These are phyloP conservation scores for Globisporangium cylindrosporum DNA, from an alignment of 352 stramenopile genomes.

Conservation along the genomic window DNA sequence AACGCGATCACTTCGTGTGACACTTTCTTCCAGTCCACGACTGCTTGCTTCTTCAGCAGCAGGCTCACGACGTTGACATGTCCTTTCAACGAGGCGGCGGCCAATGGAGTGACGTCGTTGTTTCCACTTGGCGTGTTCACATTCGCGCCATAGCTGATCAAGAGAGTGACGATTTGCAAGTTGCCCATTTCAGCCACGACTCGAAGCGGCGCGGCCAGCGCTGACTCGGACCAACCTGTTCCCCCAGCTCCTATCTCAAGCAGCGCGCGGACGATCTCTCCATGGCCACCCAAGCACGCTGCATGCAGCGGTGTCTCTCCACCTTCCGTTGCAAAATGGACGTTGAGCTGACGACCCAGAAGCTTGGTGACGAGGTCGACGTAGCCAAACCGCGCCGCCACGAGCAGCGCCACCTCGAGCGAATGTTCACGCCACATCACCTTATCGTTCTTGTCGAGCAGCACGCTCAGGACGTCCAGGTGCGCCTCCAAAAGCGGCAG, in stretches of 20 bases:
- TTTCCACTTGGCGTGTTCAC: conserved; percentile 1
- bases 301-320: conserved; percentile 7
- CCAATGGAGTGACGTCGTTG: conserved; percentile 2
- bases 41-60: conserved; percentile 6
- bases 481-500: conserved; percentile 5
- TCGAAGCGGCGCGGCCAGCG: background rate
- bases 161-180: conserved; percentile 1
- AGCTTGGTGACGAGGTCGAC: conserved; percentile 6
- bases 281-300: conserved; percentile 5
- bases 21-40: conserved; percentile 4
- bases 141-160: conserved; percentile 6
- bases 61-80: conserved; percentile 8
- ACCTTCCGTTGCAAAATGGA: background rate
- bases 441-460: conserved; percentile 8
- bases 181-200: conserved; percentile 3
- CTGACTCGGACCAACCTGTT: background rate
- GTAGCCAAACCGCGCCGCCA: conserved; percentile 6
- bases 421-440: conserved; percentile 6
- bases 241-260: background rate
- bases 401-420: conserved; percentile 8
- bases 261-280: conserved; percentile 1
- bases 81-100: background rate
- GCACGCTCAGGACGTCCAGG: conserved; percentile 9
- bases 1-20: background rate
- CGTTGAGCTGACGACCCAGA: background rate